These are phyloP conservation scores for Collybia sp. DNA, from an alignment of 768 basidiomycete species.

Conservation along the genomic window DNA sequence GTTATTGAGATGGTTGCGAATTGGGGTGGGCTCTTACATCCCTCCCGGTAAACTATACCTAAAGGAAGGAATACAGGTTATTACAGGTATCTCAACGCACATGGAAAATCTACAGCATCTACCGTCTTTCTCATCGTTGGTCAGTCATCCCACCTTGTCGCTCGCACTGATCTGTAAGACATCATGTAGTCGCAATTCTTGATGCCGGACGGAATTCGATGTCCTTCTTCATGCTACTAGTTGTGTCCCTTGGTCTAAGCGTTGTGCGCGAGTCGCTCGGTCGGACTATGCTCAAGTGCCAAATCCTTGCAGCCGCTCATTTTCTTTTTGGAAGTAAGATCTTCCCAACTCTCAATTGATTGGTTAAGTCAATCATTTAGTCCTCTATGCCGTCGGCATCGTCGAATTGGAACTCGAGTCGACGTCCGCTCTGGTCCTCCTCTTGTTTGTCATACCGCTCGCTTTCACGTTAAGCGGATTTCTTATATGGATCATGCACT, in stretches of 20 bases:
- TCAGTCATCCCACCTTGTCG: slow-evolving; percentile 25
- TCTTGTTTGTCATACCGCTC: slow-evolving; percentile 91
- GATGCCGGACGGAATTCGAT: slow-evolving; percentile 93
- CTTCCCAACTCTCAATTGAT: not conserved
- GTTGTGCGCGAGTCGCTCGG: slow-evolving; percentile 90
- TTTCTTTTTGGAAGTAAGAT: slow-evolving; percentile 89
- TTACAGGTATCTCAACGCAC: slow-evolving; percentile 91
- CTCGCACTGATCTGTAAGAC: slow-evolving; percentile 4
- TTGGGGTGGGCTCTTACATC: slow-evolving; percentile 52
- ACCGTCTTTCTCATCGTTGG: slow-evolving; percentile 93
- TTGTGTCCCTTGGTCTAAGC: slow-evolving; percentile 88
- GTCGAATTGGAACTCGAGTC: slow-evolving; percentile 91
- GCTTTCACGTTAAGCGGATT: slow-evolving; percentile 95
- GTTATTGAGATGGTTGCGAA: slow-evolving; percentile 93
- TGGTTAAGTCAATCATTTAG: slow-evolving; percentile 27
- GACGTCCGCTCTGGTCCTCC: slow-evolving; percentile 76
- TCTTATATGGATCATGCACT: slow-evolving; percentile 93
- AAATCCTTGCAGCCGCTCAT: slow-evolving; percentile 77
- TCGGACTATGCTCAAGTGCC: slow-evolving; percentile 77
- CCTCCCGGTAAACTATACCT: not conserved
- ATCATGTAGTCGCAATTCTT: slow-evolving; percentile 75
- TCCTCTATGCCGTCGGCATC: slow-evolving; percentile 91
- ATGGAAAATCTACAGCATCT: slow-evolving; percentile 67
- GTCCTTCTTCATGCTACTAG: slow-evolving; percentile 91
- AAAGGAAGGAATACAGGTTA: slow-evolving; percentile 53